Percentiles rank a stretch among this genome's conserved stretches.
Evolutionary conservation across 768 basidiomycete species (phyloP).

Genomic region (Lenzites betulinus): DNA sequence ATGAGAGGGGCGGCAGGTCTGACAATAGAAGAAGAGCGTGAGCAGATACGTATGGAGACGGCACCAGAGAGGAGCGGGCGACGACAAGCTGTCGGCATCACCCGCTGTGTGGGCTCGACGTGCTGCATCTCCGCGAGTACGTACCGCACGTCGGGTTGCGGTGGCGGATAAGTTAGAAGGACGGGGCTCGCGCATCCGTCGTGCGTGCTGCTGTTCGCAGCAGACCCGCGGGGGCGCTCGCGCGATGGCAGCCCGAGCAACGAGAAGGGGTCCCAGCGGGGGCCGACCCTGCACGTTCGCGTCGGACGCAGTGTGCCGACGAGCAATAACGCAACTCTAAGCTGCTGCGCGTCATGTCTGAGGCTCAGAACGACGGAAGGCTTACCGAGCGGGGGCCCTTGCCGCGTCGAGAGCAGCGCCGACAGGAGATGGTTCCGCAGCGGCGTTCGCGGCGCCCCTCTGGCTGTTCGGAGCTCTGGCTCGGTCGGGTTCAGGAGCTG

Average conservation of each 20-base stretch:
- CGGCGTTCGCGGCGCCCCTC: not conserved
- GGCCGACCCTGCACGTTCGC: slow-evolving; percentile 1
- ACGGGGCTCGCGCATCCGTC: not conserved
- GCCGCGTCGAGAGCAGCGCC: slow-evolving; percentile 2
- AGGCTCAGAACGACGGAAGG: slow-evolving; percentile 2
- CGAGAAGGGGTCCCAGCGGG: not conserved
- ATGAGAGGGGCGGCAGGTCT: not conserved
- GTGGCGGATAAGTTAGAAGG: not conserved
- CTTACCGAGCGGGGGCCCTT: not conserved
- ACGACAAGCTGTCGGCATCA: not conserved
- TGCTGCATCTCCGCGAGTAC: too few species aligned
- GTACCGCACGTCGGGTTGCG: not conserved
- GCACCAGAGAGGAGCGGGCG: not conserved
- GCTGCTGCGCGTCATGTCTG: not conserved
- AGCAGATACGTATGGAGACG: not conserved
- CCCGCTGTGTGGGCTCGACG: too few species aligned
- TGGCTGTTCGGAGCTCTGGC: not conserved
- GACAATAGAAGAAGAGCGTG: not conserved
- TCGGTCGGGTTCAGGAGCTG: not conserved
- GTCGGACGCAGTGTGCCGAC: not conserved
- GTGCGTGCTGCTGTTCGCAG: slow-evolving; percentile 1
- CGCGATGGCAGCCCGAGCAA: not conserved
- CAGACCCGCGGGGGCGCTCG: not conserved
- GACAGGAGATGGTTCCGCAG: not conserved
- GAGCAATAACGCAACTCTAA: not conserved